A percentile compares a stretch with the other conserved stretches of the same genome.
phyloP scores from a whole-genome alignment of 2,329 filamentous ascomycete species.

The Thermomyces lanuginosus region DNA sequence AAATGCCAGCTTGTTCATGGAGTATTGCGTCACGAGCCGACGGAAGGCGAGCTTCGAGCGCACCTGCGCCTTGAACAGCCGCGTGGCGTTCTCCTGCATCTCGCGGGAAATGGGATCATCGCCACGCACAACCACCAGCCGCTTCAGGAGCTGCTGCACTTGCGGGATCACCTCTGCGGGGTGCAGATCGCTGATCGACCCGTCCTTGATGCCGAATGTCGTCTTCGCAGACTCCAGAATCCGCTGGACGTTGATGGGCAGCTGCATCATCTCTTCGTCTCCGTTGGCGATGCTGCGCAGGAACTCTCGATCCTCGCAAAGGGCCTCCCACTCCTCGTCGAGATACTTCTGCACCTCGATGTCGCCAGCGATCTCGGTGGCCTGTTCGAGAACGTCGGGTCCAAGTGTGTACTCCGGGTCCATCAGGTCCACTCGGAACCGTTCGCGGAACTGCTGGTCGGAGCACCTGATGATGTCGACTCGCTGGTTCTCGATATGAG shows the following conservation, averaged over 20 bases:
- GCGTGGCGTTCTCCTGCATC: constrained; percentile 73
- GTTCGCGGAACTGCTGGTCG: constrained; percentile 57
- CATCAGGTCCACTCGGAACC: constrained; percentile 80
- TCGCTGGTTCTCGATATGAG: constrained; percentile 80
- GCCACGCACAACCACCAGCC: constrained; percentile 73
- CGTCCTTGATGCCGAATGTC: constrained; percentile 77
- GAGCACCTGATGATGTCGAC: constrained; percentile 76
- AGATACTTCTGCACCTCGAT: constrained; percentile 72
- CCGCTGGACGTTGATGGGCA: constrained; percentile 80
- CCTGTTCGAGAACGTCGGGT: constrained; percentile 64
- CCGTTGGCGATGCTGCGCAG: constrained; percentile 59
- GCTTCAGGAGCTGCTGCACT: constrained; percentile 57
- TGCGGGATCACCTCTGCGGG: constrained; percentile 73
- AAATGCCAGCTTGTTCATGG: constrained; percentile 78
- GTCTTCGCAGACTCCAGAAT: constrained; percentile 83
- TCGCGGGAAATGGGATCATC: constrained; percentile 66
- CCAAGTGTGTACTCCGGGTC: constrained; percentile 46
- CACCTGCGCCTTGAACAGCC: constrained; percentile 82
- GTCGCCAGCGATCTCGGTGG: constrained; percentile 72
- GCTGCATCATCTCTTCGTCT: constrained; percentile 70
- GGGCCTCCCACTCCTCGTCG: constrained; percentile 71
- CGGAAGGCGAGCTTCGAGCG: constrained; percentile 86
- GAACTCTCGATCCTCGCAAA: constrained; percentile 56
- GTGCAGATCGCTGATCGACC: constrained; percentile 72
- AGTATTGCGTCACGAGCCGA: constrained; percentile 70